Base-by-base conservation (phyloP, 345 rosid species). In the Eucalyptus marginata region DNA sequence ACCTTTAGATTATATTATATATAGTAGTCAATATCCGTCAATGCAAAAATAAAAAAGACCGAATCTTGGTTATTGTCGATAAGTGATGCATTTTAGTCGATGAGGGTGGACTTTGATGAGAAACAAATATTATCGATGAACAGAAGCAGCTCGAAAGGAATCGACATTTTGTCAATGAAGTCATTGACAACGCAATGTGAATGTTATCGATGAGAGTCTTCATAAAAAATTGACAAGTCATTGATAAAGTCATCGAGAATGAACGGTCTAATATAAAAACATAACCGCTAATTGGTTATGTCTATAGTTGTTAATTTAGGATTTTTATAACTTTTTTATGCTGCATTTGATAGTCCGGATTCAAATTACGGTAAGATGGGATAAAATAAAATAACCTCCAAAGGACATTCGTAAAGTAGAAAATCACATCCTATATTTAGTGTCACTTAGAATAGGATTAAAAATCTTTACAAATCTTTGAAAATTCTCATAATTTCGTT, bases 141-240 rank as follows among this genome's bases (percentile, higher is more conserved):
- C n/a, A 71, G 6, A 8, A 68, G 2, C 4, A 4, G 16, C 7
- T 36, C 3, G 1, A 71, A 71, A 12, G 15, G 3, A 18, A 36
- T 71, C 7, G 4, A n/a, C 0, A 14, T 29, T 16, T 71, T 18
- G 13, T 6, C 1, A 18, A 10, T 9, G 5, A 36, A 20, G 8
- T 3, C 44, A 17, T 33, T 3, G 25, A 68, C 0, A 8, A 1
- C 2, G 1, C 3, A 8, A 33, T 3, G 3, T 68, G 24, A 68
- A 68, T 4, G 3, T 16, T 16, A 17, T 17, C 2, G 7, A 68
- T 3, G 2, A 17, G 3, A 16, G 12, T 33, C 10, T 66, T 31
- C 20, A 66, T 62, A 1, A 29, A 64, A 1, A 64, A 10, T 68
- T 68, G 12, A 68, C 24, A 33, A 33, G 25, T 33, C 17, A 68